A percentile compares a stretch with the other conserved stretches of the same genome.
Conservation (phyloP, 1,139 yeast genomes). For the Petasospora rhodanensis region DNA sequence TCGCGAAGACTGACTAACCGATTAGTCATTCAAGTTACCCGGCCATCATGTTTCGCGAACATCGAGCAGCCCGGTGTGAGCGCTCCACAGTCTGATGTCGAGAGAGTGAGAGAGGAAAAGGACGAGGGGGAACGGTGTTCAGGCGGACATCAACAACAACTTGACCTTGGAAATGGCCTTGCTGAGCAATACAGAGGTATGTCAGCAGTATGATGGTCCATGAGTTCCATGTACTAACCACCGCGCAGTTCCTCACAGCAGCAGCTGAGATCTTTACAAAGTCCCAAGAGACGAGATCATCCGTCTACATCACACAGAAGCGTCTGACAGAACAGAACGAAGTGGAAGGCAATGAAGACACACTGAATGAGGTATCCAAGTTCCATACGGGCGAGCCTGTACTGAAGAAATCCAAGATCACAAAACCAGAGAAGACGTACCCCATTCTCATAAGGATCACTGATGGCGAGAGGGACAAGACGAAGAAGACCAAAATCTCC, state of each 20-base stretch:
- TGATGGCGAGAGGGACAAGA: slow-evolving; percentile 48
- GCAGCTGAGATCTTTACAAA: slow-evolving; percentile 31
- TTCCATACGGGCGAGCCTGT: slow-evolving; percentile 36
- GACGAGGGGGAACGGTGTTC: too few relatives aligned
- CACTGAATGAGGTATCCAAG: slow-evolving; percentile 18
- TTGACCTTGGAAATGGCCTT: too few relatives aligned
- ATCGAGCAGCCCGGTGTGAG: too few relatives aligned
- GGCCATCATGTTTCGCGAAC: too few relatives aligned
- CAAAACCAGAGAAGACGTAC: slow-evolving; percentile 30
- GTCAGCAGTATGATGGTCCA: slow-evolving; percentile 1
- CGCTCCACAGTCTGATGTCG: too few relatives aligned
- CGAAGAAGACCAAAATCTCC: slow-evolving; percentile 48
- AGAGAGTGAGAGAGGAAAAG: too few relatives aligned
- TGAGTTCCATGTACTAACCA: slow-evolving; percentile 5
- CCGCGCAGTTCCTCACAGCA: slow-evolving; percentile 33
- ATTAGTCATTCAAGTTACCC: too few relatives aligned
- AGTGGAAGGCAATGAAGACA: slow-evolving; percentile 21
- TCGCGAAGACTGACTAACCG: too few relatives aligned
- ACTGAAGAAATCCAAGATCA: slow-evolving; percentile 43
- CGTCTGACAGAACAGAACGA: slow-evolving; percentile 26
- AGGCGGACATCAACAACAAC: too few relatives aligned
- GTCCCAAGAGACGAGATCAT: slow-evolving; percentile 35
- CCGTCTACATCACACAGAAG: slow-evolving; percentile 42
- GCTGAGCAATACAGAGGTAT: slow-evolving; percentile 21
- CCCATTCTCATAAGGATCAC: slow-evolving; percentile 55